Percentiles rank a stretch among this genome's conserved stretches.
Conservation (phyloP, 2,329 filamentous ascomycete species). For the Fusarium abutilonis region DNA sequence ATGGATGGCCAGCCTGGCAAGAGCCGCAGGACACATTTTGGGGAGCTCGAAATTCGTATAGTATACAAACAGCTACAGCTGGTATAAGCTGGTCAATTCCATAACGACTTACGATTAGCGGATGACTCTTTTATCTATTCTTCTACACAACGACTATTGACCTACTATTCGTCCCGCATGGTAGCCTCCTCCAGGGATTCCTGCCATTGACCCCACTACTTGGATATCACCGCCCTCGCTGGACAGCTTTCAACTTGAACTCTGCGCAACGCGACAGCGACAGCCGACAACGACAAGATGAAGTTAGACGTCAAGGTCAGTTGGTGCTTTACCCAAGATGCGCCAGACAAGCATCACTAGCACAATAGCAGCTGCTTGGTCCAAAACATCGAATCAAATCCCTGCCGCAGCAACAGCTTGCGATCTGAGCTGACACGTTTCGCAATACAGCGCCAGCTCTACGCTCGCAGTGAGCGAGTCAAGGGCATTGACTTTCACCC, state of each 20-base stretch:
- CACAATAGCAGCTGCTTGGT: not conserved
- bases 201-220: conserved; percentile 44
- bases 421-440: conserved; percentile 43
- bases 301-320: conserved; percentile 57
- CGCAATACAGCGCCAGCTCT: conserved; percentile 56
- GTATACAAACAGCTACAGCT: conserved; percentile 7
- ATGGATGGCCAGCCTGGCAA: conserved; percentile 44
- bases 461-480: conserved; percentile 90
- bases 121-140: not conserved
- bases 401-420: conserved; percentile 9
- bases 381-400: not conserved
- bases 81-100: conserved; percentile 35
- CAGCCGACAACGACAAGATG: conserved; percentile 48
- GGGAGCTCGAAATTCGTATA: conserved; percentile 42
- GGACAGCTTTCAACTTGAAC: conserved; percentile 46
- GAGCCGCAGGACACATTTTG: conserved; percentile 48
- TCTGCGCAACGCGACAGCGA: conserved; percentile 40
- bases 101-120: conserved; percentile 39
- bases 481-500: conserved; percentile 98
- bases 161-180: conserved; percentile 36
- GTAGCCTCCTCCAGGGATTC: conserved; percentile 43
- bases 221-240: conserved; percentile 45
- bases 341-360: not conserved
- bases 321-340: conserved; percentile 5
- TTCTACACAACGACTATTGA: not conserved